Percentiles rank a stretch among this genome's conserved stretches.
Conservation (phyloP, 2,329 filamentous ascomycete species). For the Aspergillus clavatus region DNA sequence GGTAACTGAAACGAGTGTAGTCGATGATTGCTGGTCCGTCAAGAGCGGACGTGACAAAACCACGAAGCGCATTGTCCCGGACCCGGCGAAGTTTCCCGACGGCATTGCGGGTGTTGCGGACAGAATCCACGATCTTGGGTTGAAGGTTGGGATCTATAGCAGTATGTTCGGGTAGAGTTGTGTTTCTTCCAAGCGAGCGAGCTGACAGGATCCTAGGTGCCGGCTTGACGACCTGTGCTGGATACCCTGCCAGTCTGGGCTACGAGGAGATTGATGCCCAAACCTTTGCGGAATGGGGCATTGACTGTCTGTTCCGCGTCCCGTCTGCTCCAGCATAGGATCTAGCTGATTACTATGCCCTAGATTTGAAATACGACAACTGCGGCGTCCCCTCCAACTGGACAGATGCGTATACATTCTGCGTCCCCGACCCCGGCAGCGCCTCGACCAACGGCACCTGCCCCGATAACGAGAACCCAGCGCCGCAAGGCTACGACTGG, state of each 20-base stretch:
- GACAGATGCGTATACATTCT: constrained; percentile 38
- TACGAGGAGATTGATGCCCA: constrained; percentile 55
- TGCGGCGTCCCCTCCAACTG: constrained; percentile 42
- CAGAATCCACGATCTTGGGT: constrained; percentile 51
- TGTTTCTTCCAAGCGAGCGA: no score
- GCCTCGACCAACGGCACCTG: constrained; percentile 42
- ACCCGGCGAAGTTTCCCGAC: constrained; percentile 51
- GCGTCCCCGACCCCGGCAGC: constrained; percentile 38
- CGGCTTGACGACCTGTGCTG: constrained; percentile 47
- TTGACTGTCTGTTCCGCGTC: constrained; percentile 43
- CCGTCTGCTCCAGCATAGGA: not conserved
- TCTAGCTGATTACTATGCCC: constrained; percentile 1
- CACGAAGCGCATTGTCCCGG: constrained; percentile 44
- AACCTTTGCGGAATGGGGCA: constrained; percentile 55
- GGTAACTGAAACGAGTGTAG: no score
- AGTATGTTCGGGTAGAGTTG: no score
- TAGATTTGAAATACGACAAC: constrained; percentile 56
- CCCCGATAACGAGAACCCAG: constrained; percentile 29
- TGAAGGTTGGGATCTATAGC: constrained; percentile 62
- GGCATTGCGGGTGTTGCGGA: constrained; percentile 54
- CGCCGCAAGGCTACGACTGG: constrained; percentile 50
- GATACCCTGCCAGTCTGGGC: constrained; percentile 54
- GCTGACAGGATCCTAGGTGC: constrained; percentile 20
- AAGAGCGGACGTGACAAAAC: constrained; percentile 40
- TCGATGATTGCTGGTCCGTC: constrained; percentile 59